Evolutionary conservation across 2,329 filamentous ascomycete genomes (phyloP).

Genomic region (Phyllosticta paracitricarpa): DNA sequence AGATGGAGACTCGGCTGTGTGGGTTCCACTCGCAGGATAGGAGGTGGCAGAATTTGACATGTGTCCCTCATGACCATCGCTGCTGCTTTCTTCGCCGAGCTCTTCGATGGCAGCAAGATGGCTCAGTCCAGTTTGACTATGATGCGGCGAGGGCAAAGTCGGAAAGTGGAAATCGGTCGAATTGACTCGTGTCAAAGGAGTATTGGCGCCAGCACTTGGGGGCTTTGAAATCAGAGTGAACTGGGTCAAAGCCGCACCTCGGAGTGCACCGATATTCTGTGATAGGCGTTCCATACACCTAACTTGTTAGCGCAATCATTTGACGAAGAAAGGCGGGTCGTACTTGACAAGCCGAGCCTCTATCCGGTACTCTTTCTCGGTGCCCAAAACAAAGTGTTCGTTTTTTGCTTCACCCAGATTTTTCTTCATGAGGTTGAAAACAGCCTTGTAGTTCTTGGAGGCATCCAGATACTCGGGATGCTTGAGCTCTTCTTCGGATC

Average conservation of each 20-base stretch:
- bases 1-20: slow-evolving; percentile 45
- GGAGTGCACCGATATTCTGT: slow-evolving; percentile 80
- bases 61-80: not conserved
- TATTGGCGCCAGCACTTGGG: not conserved
- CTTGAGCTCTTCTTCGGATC: slow-evolving; percentile 66
- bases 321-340: not conserved
- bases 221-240: slow-evolving; percentile 68
- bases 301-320: not conserved
- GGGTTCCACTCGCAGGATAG: slow-evolving; percentile 16
- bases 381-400: slow-evolving; percentile 75
- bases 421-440: slow-evolving; percentile 61
- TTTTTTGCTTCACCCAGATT: slow-evolving; percentile 77
- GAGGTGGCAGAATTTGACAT: not conserved
- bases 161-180: not conserved
- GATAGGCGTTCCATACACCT: slow-evolving; percentile 69
- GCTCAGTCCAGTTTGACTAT: slow-evolving; percentile 14
- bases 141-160: not conserved
- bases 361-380: slow-evolving; percentile 66
- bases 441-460: slow-evolving; percentile 53
- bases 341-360: slow-evolving; percentile 66
- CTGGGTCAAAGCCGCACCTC: slow-evolving; percentile 82
- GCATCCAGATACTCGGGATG: slow-evolving; percentile 55
- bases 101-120: slow-evolving; percentile 35
- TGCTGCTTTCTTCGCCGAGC: slow-evolving; percentile 6
- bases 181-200: not conserved